These are phyloP conservation scores for Ottelia alismoides DNA, from an alignment of 106 monocot species.

Conservation along the genomic window DNA sequence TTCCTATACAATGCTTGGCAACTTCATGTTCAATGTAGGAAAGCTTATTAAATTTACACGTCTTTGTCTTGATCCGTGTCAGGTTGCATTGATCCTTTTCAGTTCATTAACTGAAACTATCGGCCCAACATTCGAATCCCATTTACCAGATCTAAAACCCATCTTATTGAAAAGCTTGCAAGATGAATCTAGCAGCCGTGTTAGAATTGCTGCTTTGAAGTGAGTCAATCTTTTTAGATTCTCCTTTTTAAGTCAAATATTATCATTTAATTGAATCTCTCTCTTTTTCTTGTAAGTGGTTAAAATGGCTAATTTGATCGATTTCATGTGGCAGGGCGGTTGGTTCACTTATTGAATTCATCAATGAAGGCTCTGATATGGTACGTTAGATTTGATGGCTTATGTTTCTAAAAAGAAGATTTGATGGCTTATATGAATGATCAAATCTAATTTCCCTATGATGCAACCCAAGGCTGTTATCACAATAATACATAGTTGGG, in stretches of 20 bases:
- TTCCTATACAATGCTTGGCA: too few species aligned
- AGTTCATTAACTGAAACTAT: conserved; percentile 96
- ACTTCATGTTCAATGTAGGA: too few species aligned
- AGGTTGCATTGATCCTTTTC: conserved; percentile 96
- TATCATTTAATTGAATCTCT: too few species aligned
- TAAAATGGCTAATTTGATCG: background rate
- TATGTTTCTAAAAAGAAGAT: too few species aligned
- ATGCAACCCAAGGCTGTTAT: too few species aligned
- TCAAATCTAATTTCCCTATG: too few species aligned
- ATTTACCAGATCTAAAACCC: conserved; percentile 63
- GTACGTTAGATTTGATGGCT: too few species aligned
- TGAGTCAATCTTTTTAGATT: conserved; percentile 19
- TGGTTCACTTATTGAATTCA: conserved; percentile 93
- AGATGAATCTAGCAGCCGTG: conserved; percentile 83
- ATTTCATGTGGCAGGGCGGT: conserved; percentile 59
- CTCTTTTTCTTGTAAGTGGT: too few species aligned
- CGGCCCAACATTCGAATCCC: conserved; percentile 86
- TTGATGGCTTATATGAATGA: too few species aligned
- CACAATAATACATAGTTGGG: too few species aligned
- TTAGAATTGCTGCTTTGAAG: conserved; percentile 97
- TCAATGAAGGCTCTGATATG: conserved; percentile 77
- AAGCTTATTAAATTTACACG: too few species aligned
- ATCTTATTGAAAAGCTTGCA: conserved; percentile 85
- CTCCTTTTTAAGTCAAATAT: background rate
- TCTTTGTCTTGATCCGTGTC: too few species aligned